Conservation (phyloP, 116 monocot genomes). For the Trichopus zeylanicus region DNA sequence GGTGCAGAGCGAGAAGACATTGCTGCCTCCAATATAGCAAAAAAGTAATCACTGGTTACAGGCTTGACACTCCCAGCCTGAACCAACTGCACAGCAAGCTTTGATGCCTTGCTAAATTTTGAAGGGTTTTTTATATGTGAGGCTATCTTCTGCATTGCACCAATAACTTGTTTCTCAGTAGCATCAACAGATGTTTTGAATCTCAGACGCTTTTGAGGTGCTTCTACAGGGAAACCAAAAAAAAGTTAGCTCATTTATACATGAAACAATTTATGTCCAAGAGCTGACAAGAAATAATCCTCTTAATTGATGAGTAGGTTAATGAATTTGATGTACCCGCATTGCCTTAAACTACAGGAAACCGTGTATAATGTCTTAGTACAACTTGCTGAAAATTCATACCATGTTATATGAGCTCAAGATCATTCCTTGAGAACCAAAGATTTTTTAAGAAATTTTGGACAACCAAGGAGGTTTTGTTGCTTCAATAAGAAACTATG, state of each 20-base stretch:
- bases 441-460: too few relatives aligned
- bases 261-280: background rate
- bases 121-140: slow-evolving; percentile 89
- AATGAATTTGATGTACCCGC: background rate
- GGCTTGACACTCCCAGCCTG: slow-evolving; percentile 80
- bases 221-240: slow-evolving; percentile 4
- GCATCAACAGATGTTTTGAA: slow-evolving; percentile 86
- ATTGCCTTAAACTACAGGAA: background rate
- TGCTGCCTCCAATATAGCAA: slow-evolving; percentile 66
- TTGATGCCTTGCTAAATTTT: slow-evolving; percentile 92
- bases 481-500: too few relatives aligned
- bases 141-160: slow-evolving; percentile 91
- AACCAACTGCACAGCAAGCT: slow-evolving; percentile 76
- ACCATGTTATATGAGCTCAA: too few relatives aligned
- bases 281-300: background rate
- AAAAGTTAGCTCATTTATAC: background rate
- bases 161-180: slow-evolving; percentile 60
- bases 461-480: too few relatives aligned
- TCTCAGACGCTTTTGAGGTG: slow-evolving; percentile 54
- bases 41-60: slow-evolving; percentile 70
- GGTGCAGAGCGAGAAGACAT: slow-evolving; percentile 67
- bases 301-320: too few relatives aligned
- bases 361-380: background rate
- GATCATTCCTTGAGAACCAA: too few relatives aligned
- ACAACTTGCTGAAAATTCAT: too few relatives aligned